Evolutionary conservation across 345 rosid genomes (phyloP).

Genomic region (Pugionium dolabratum): DNA sequence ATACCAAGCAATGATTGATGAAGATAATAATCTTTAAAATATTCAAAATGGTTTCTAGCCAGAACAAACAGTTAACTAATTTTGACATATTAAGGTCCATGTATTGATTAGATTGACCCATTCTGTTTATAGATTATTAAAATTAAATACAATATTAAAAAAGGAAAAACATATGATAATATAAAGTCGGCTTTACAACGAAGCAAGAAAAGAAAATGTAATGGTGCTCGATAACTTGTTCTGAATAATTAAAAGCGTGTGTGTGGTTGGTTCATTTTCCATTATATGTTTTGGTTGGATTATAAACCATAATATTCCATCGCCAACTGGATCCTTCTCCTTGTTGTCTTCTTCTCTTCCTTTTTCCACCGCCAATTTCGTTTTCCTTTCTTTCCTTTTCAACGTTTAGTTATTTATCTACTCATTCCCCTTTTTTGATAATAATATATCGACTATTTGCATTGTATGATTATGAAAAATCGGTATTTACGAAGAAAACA

Average conservation of each 20-base stretch:
- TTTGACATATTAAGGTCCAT: slow-evolving; percentile 33
- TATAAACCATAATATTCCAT: slow-evolving; percentile 56
- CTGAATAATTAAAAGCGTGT: slow-evolving; percentile 36
- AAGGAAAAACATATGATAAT: slow-evolving; percentile 21
- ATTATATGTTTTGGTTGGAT: slow-evolving; percentile 41
- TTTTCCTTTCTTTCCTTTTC: neutral
- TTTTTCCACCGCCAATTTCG: slow-evolving; percentile 54
- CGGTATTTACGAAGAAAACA: neutral
- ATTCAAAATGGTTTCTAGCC: slow-evolving; percentile 22
- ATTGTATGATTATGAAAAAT: neutral
- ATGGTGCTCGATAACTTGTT: slow-evolving; percentile 39
- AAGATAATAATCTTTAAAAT: slow-evolving; percentile 13
- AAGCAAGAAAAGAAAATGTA: slow-evolving; percentile 39
- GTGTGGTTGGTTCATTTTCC: slow-evolving; percentile 34
- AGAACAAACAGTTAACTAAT: slow-evolving; percentile 28
- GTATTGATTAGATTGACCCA: slow-evolving; percentile 38
- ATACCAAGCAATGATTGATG: slow-evolving; percentile 13
- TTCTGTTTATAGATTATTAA: slow-evolving; percentile 13
- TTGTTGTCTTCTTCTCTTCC: slow-evolving; percentile 23
- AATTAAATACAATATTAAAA: neutral
- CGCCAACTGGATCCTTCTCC: slow-evolving; percentile 55
- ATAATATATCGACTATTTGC: neutral
- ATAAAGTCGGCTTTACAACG: slow-evolving; percentile 41
- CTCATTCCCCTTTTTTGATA: neutral
- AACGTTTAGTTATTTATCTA: slow-evolving; percentile 24